Conservation (phyloP, 2,329 filamentous ascomycete genomes). For the Scortechinia acanthostroma region DNA sequence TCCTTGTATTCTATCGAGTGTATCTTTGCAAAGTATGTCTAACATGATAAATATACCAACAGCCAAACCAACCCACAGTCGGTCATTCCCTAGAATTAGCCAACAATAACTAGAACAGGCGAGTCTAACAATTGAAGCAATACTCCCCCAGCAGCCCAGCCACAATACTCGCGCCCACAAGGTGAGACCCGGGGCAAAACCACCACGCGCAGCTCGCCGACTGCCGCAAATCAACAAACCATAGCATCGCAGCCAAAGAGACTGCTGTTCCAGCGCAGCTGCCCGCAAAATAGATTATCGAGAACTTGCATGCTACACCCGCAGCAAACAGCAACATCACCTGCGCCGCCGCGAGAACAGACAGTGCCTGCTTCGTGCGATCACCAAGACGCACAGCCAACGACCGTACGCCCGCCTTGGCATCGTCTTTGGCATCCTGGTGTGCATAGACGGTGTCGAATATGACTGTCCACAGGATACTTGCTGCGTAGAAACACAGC, state of each 20-base stretch:
- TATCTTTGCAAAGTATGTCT: no score
- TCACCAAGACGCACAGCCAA: constrained; percentile 75
- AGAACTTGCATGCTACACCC: constrained; percentile 59
- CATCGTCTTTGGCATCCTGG: constrained; percentile 83
- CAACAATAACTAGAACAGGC: no score
- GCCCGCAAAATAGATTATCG: constrained; percentile 60
- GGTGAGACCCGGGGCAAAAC: no score
- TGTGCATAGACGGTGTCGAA: constrained; percentile 94
- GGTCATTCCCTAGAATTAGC: no score
- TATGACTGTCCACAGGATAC: constrained; percentile 77
- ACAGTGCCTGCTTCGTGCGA: constrained; percentile 70
- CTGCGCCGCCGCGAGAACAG: constrained; percentile 63
- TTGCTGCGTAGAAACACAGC: constrained; percentile 67
- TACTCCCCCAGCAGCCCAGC: no score
- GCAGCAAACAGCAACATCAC: constrained; percentile 64
- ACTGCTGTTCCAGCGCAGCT: constrained; percentile 59
- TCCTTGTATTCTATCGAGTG: no score
- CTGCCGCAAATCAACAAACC: constrained; percentile 55
- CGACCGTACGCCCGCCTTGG: constrained; percentile 79
- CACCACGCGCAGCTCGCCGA: constrained; percentile 71
- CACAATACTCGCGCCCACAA: no score
- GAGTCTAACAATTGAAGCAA: no score
- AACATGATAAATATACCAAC: no score
- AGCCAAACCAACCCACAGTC: no score
- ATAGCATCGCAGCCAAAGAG: constrained; percentile 61